Evolutionary conservation across 1,284 basidiomycete genomes (phyloP), one percentile per base, ranked within the genome.

Genomic region (Ustilago curta): DNA sequence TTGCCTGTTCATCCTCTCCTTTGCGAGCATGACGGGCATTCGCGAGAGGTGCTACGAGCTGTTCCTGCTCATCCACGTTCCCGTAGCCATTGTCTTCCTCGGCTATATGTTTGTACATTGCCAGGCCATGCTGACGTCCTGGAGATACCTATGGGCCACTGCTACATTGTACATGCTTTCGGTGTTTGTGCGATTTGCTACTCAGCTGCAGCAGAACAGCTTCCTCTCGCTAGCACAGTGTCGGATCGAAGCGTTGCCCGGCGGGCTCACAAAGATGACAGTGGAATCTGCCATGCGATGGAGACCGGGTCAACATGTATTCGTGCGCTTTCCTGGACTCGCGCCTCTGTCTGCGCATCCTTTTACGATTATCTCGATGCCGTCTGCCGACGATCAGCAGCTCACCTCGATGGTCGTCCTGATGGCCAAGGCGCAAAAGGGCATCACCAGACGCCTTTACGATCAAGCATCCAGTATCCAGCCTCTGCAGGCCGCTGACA

Each of bases 251-350:
- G 75, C 76, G 8, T 58, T 75, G 1, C 60, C 69, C 3, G 65
- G 42, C 35, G 51, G 42, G 5, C 42, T 80, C 21, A 66, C 79
- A 16, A 76, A 70, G 47, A 59, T 78, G 40, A 70, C 76, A 8
- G 60, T 82, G 21, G 48, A 63, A 4, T 82, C 82, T 4, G 53
- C 65, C 1, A 42, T 79, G 35, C 65, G 77, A 14, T 83, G 82
- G 82, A 66, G 45, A n/a, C 69, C 79, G 2, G 81, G 80, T 6
- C 79, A 82, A 45, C 79, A 83, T 53, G 71, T 83, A 6, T 83
- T 76, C 29, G 50, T 83, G 18, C 77, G 79, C 48, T 80, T 83
- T 25, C 81, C 81, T 7, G 65, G 68, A 8, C 42, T 82, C 5
- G 57, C 56, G 7, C 73, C 76, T 1, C 27, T 60, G 50, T 71